These are phyloP conservation scores for Fusarium newnesense DNA, from an alignment of 2,329 filamentous ascomycete species.

Conservation along the genomic window DNA sequence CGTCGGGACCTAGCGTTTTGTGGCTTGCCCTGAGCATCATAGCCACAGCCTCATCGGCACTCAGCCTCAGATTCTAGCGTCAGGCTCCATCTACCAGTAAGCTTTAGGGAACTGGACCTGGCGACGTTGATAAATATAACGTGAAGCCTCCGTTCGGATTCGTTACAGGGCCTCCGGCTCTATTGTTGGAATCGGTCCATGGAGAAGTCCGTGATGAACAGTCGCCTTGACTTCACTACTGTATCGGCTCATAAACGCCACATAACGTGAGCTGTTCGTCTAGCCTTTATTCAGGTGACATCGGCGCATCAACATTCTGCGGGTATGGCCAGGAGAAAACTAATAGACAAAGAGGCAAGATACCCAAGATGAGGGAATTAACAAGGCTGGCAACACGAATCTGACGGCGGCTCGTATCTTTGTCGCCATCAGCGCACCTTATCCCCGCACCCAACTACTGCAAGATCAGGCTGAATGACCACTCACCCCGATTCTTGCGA, in stretches of 20 bases:
- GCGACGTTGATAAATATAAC: constrained; percentile 27
- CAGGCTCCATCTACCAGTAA: neutral
- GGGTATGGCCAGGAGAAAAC: constrained; percentile 26
- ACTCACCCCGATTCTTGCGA: neutral
- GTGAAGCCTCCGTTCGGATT: constrained; percentile 21
- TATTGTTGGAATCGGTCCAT: constrained; percentile 9
- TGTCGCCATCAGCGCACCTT: constrained; percentile 7
- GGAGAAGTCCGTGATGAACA: constrained; percentile 9
- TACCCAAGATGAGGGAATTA: constrained; percentile 33
- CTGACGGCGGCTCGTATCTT: constrained; percentile 29
- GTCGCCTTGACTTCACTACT: neutral
- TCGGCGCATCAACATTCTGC: constrained; percentile 25
- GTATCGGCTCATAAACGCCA: neutral
- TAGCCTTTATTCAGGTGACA: constrained; percentile 23
- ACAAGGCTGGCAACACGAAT: constrained; percentile 32
- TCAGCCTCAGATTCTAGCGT: constrained; percentile 24
- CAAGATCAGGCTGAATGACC: constrained; percentile 32
- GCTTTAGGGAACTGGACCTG: neutral
- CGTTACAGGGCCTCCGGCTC: constrained; percentile 4
- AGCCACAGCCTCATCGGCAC: constrained; percentile 18
- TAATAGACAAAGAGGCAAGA: constrained; percentile 16
- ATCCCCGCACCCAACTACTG: constrained; percentile 23
- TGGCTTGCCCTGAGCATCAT: constrained; percentile 30
- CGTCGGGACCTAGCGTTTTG: constrained; percentile 5
- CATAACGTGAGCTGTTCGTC: constrained; percentile 12